These are phyloP conservation scores for Exserohilum turcica DNA, from an alignment of 2,329 filamentous ascomycete species.

Conservation along the genomic window DNA sequence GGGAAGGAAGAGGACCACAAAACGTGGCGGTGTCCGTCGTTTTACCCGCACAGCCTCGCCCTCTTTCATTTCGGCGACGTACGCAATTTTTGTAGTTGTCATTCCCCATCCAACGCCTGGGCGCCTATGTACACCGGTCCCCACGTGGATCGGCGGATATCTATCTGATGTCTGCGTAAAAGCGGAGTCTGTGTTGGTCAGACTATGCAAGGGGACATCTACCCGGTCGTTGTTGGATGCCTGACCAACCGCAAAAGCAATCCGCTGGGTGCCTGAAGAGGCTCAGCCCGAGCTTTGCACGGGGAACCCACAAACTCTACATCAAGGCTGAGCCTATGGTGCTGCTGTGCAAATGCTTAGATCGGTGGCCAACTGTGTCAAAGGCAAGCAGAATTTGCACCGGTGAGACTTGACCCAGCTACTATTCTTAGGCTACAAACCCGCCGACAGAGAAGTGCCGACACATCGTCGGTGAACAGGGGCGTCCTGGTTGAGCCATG, in stretches of 20 bases:
- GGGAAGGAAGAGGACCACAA: background rate
- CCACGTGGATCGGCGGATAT: background rate
- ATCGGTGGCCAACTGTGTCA: background rate
- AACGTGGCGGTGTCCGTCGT: slow-evolving; percentile 7
- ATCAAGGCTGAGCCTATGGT: background rate
- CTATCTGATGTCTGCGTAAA: background rate
- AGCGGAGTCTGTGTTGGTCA: background rate
- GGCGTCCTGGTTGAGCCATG: background rate
- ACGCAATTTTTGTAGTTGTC: background rate
- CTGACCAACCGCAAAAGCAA: background rate
- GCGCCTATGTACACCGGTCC: background rate
- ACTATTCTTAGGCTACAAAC: background rate
- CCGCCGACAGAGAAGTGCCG: background rate
- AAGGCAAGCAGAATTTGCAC: background rate
- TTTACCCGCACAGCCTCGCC: slow-evolving; percentile 7
- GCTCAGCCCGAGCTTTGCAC: slow-evolving; percentile 2
- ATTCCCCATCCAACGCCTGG: background rate
- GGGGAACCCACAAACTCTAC: background rate
- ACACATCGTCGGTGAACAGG: background rate
- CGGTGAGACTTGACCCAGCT: background rate
- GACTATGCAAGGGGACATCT: slow-evolving; percentile 1
- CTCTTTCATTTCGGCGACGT: background rate
- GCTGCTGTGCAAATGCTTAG: background rate
- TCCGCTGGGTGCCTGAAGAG: slow-evolving; percentile 2
- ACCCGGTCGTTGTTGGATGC: background rate